Conservation (phyloP, 164 flowering plant genomes). For the Cinnamomum chago region DNA sequence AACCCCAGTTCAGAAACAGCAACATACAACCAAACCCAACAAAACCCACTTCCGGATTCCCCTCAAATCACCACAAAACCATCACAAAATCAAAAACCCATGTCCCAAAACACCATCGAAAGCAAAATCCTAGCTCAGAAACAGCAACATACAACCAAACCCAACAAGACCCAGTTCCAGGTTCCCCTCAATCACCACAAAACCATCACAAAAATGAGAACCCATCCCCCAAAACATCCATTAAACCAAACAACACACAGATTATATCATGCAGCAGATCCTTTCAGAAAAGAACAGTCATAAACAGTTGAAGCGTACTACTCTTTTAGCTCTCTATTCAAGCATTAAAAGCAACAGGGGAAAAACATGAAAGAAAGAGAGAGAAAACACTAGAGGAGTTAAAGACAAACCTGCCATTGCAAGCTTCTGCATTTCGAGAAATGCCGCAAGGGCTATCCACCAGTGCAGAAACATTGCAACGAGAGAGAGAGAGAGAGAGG, state of each 20-base stretch:
- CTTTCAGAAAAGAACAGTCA: not conserved
- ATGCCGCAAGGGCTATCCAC: conserved; percentile 21
- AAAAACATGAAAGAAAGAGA: not conserved
- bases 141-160: not conserved
- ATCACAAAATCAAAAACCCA: too few relatives aligned
- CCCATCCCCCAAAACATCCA: not conserved
- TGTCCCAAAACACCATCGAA: not conserved
- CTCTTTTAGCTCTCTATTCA: not conserved
- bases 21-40: not conserved
- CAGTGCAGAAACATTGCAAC: conserved; percentile 22
- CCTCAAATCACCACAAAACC: too few relatives aligned
- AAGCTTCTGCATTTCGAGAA: conserved; percentile 28
- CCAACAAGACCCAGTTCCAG: conserved; percentile 7
- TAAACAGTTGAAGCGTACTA: not conserved
- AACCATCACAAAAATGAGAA: not conserved
- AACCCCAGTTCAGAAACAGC: not conserved
- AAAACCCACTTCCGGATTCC: too few relatives aligned
- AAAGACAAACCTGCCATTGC: conserved; percentile 13
- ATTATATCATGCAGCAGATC: not conserved
- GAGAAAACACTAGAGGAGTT: conserved; percentile 2
- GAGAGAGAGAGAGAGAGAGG: conserved; percentile 1
- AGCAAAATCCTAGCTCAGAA: not conserved
- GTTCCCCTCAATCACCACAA: conserved; percentile 5
- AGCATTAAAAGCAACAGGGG: not conserved
- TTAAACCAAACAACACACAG: not conserved